Base-by-base conservation (phyloP, 495 filamentous ascomycete genomes). In the Talaromyces adpressus region DNA sequence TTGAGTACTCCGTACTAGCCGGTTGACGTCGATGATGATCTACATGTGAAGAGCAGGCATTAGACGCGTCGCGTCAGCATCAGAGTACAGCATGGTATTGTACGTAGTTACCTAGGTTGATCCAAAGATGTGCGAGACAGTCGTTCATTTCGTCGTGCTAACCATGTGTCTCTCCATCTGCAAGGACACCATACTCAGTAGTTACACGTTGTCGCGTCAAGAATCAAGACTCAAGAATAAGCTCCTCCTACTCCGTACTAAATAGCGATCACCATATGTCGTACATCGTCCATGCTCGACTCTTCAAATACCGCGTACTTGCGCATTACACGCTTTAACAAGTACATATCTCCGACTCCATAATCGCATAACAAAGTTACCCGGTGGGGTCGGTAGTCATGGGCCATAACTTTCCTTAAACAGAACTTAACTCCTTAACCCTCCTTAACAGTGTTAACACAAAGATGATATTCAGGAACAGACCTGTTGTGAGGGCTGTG, bases 401-500 rank as follows among this genome's bases (percentile, higher is more conserved):
- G 14, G 36, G 8, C 36, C 36, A 41, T 41, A 41, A 41, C 32
- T 11, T 36, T 36, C 32, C 32, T 36, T 36, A 36, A 36, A 36
- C 32, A 36, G 32, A 36, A 36, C 9, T 36, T 36, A 36, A 5
- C 12, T 14, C 36, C 36, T 4, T 39, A 39, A 39, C 34, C 12
- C 9, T 39, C 34, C 34, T 39, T 39, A 39, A 39, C 34, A 14
- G 34, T 11, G 7, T 41, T 41, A 52, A 52, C 7, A 9, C 18
- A 3, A 52, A 23, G 22, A 52, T 54, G 51, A 54, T 54, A 54
- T 54, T 54, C 51, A 54, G 51, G 51, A 27, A 54, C 51, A 23
- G 22, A 20, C n/a, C 51, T 6, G n/a, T 29, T 14, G 27, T 2
- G 12, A 1, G 45, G 8, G 5, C 6, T 2, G 3, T 20, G 45